Percentiles rank a stretch among this genome's conserved stretches.
Conservation (phyloP, 805 yeast species). For the Candida lessepsii region DNA sequence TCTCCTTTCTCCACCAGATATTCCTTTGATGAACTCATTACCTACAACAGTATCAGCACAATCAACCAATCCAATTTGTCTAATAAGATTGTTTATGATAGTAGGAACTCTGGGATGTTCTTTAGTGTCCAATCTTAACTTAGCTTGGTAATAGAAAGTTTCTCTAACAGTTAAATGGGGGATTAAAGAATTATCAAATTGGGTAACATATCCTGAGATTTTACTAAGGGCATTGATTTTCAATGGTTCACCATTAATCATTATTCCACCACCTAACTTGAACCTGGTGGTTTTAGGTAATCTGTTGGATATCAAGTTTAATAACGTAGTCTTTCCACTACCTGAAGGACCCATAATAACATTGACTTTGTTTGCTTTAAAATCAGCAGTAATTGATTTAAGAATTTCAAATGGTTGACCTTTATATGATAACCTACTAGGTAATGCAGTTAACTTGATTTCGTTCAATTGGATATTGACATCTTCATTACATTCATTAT, state of each 20-base stretch:
- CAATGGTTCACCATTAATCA: slow-evolving; percentile 28
- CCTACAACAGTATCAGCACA: slow-evolving; percentile 69
- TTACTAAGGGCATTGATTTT: slow-evolving; percentile 24
- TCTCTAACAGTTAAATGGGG: slow-evolving; percentile 76
- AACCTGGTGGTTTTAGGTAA: slow-evolving; percentile 17
- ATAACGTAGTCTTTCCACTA: slow-evolving; percentile 43
- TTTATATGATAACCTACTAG: slow-evolving; percentile 26
- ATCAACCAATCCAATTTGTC: slow-evolving; percentile 66
- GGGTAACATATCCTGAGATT: slow-evolving; percentile 73
- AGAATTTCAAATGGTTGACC: slow-evolving; percentile 17
- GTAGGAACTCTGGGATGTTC: slow-evolving; percentile 41
- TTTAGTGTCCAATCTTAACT: slow-evolving; percentile 52
- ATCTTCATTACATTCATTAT: slow-evolving; percentile 29
- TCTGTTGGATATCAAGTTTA: slow-evolving; percentile 53
- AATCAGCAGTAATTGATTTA: slow-evolving; percentile 29
- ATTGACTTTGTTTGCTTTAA: slow-evolving; percentile 33
- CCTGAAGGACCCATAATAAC: slow-evolving; percentile 50
- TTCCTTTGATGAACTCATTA: slow-evolving; percentile 36
- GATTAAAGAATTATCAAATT: slow-evolving; percentile 71
- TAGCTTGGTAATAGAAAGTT: slow-evolving; percentile 71
- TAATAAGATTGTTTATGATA: slow-evolving; percentile 56
- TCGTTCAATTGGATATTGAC: slow-evolving; percentile 21
- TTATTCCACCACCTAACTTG: slow-evolving; percentile 24
- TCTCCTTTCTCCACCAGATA: slow-evolving; percentile 63
- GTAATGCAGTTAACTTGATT: slow-evolving; percentile 46